These are phyloP conservation scores for Nicotiana noctiflora DNA, from an alignment of 257 asterid species.

Conservation along the genomic window DNA sequence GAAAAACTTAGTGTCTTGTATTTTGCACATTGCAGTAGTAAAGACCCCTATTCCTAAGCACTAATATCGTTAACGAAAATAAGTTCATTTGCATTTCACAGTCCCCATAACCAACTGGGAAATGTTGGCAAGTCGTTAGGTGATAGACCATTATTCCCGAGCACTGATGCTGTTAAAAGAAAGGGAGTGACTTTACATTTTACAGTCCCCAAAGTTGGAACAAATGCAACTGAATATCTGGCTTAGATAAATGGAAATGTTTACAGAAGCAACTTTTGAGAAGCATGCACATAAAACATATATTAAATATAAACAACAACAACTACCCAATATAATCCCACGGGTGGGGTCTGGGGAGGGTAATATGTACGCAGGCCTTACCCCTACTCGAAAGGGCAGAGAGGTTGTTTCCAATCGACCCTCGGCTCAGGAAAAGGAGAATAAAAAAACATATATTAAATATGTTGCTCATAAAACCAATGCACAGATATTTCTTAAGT, in stretches of 20 bases:
- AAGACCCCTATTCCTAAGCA: not conserved
- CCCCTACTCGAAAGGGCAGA: too few relatives aligned
- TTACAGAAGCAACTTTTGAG: not conserved
- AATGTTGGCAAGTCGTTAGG: not conserved
- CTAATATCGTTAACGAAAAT: not conserved
- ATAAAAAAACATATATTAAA: not conserved
- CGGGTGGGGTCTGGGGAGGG: too few relatives aligned
- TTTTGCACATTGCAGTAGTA: not conserved
- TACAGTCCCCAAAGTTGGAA: slow-evolving; percentile 1
- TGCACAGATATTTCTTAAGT: not conserved
- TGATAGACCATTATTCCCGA: not conserved
- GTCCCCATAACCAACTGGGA: not conserved
- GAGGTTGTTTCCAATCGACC: too few relatives aligned
- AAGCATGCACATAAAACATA: not conserved
- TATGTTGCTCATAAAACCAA: not conserved
- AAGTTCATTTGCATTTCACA: not conserved
- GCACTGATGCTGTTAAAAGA: not conserved
- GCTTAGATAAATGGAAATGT: not conserved
- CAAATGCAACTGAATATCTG: not conserved
- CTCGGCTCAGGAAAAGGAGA: too few relatives aligned
- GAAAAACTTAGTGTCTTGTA: too few relatives aligned
- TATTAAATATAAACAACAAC: not conserved
- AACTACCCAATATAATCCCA: too few relatives aligned
- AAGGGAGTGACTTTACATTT: not conserved
- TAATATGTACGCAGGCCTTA: too few relatives aligned